These are phyloP conservation scores for Lachnellula occidentalis DNA, from an alignment of 2,329 filamentous ascomycete genomes.

Conservation along the genomic window DNA sequence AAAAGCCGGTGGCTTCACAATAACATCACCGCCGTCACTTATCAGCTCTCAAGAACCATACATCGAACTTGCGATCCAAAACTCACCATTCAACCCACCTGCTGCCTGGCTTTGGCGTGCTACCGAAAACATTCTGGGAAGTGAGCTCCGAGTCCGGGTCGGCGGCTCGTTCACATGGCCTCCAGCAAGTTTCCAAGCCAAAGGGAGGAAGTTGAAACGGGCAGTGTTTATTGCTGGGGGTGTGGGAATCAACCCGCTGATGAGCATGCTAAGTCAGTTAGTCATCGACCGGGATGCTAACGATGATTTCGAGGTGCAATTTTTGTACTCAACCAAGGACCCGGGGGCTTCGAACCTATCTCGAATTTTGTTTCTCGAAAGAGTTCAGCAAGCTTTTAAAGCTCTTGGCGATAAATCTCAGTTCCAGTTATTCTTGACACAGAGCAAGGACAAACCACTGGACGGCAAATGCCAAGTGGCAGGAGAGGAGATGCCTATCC, in stretches of 20 bases:
- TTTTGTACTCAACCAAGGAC: constrained; percentile 28
- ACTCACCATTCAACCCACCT: constrained; percentile 63
- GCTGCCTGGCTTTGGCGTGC: constrained; percentile 72
- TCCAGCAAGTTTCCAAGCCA: constrained; percentile 37
- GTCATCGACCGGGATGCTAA: not conserved
- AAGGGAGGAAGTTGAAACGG: constrained; percentile 42
- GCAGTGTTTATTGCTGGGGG: constrained; percentile 58
- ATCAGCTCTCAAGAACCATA: constrained; percentile 36
- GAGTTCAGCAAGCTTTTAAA: constrained; percentile 40
- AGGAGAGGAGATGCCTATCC: constrained; percentile 27
- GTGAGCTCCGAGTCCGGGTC: constrained; percentile 60
- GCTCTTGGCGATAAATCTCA: constrained; percentile 35
- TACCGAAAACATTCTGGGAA: constrained; percentile 48
- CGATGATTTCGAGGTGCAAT: constrained; percentile 12
- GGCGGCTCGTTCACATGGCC: constrained; percentile 82
- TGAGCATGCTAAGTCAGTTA: constrained; percentile 25
- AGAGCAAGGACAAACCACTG: constrained; percentile 10
- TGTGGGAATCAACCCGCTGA: constrained; percentile 32
- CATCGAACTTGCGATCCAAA: constrained; percentile 74
- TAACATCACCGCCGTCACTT: constrained; percentile 67
- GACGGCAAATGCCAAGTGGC: no score
- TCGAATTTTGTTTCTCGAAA: constrained; percentile 47
- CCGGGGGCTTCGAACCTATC: constrained; percentile 22
- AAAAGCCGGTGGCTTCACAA: constrained; percentile 80
- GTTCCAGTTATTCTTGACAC: constrained; percentile 41